Evolutionary conservation across 768 basidiomycete genomes (phyloP), one percentile per base, ranked within the genome.

Genomic region (Auriculariales sp.): DNA sequence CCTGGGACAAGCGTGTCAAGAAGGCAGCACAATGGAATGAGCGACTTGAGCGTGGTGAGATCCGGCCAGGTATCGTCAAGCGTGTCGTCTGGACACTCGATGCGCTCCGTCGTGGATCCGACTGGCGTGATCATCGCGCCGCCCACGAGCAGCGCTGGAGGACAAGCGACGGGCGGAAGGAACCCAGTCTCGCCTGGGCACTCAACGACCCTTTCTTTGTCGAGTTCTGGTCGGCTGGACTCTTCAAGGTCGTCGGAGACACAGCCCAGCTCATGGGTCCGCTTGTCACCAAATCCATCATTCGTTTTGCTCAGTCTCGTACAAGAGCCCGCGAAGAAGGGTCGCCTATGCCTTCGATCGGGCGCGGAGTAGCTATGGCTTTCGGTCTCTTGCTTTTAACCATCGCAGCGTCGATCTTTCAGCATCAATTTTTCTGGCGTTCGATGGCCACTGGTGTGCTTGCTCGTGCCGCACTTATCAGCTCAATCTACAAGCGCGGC

Each of bases 401-500:
- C 10, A 66, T 82, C 47, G 57, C 64, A 12, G 62, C 78, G 0
- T 78, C 76, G 54, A 57, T 87, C 42, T 70, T 70, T 44, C 71
- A 78, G 46, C 79, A 87, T 58, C 81, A 79, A 72, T 85, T 81
- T 64, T 84, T 86, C 67, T 79, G 78, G 71, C 69, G 77, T 35
- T 77, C 78, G 3, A 82, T 82, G 75, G 64, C 68, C 24, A 74
- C 77, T 0, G 84, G 86, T 24, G 72, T 81, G 3, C 65, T 84
- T 24, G 72, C 74, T 0, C 71, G 84, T 50, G 74, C 75, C 0
- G 76, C 82, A 10, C 67, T 89, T 25, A 84, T 83, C 46, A 72
- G 73, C 34, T 76, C 77, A 0, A 73, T 87, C 19, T 89, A 85
- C 64, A 75, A 80, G 54, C 77, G 83, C 46, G 75, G 77, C 3